These are phyloP conservation scores for Alternaria gansuensis DNA, from an alignment of 2,329 filamentous ascomycete species.

Conservation along the genomic window DNA sequence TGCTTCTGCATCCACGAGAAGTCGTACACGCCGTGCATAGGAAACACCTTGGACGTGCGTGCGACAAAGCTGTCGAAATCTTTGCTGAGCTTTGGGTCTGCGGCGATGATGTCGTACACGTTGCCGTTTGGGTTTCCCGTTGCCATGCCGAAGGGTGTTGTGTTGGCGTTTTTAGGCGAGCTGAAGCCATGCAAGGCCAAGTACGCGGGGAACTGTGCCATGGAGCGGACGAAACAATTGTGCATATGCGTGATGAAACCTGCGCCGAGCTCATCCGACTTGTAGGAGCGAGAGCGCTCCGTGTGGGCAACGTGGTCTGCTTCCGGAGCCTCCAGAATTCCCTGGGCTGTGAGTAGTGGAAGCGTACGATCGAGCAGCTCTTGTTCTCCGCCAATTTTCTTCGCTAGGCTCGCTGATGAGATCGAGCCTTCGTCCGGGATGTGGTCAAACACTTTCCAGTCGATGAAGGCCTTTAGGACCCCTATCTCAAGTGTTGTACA, in stretches of 20 bases:
- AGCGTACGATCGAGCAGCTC: constrained; percentile 8
- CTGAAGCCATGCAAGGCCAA: constrained; percentile 5
- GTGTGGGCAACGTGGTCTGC: constrained; percentile 1
- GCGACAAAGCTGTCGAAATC: constrained; percentile 5
- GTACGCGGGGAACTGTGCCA: background rate
- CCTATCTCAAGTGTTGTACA: constrained; percentile 1
- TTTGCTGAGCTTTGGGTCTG: constrained; percentile 6
- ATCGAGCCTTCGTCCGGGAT: constrained; percentile 1
- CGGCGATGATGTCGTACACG: constrained; percentile 1
- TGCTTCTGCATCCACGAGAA: background rate
- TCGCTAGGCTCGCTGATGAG: constrained; percentile 1
- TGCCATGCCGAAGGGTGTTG: constrained; percentile 1
- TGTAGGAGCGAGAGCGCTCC: constrained; percentile 1
- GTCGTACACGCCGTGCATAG: constrained; percentile 1
- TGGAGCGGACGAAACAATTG: constrained; percentile 1
- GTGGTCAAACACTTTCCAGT: constrained; percentile 5
- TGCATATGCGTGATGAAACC: constrained; percentile 6
- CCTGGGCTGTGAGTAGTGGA: background rate
- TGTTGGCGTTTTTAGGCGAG: background rate
- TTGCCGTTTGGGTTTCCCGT: background rate
- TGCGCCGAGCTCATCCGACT: background rate
- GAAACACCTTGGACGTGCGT: constrained; percentile 3
- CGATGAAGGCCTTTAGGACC: constrained; percentile 2
- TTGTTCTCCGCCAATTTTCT: constrained; percentile 1
- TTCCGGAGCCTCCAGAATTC: constrained; percentile 1